phyloP scores from a whole-genome alignment of 345 rosid genomes.

The Populus ilicifolia region DNA sequence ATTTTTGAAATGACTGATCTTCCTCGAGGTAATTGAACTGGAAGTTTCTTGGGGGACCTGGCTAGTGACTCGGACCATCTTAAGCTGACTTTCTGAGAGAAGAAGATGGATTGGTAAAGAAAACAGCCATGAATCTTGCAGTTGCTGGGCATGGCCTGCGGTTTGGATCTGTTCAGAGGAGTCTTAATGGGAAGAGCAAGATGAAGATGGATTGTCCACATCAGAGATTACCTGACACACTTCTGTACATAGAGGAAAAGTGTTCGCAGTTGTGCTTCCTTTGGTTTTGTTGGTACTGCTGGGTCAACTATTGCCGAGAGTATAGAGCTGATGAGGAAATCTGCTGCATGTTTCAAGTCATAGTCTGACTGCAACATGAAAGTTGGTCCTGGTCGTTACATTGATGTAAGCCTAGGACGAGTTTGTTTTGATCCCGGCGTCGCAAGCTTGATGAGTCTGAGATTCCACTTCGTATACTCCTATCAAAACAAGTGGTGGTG shows the following conservation, averaged over 20 bases:
- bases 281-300: conserved; percentile 82
- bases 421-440: not conserved
- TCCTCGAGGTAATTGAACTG: conserved; percentile 77
- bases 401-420: not conserved
- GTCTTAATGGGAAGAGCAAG: conserved; percentile 24
- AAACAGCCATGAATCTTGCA: conserved; percentile 45
- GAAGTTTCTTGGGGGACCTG: conserved; percentile 71
- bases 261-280: conserved; percentile 91
- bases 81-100: conserved; percentile 56
- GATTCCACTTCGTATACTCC: not conserved
- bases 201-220: conserved; percentile 44
- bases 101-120: conserved; percentile 48
- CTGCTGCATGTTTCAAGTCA: conserved; percentile 33
- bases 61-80: conserved; percentile 43
- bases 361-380: conserved; percentile 11
- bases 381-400: not conserved
- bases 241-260: conserved; percentile 76
- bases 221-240: conserved; percentile 42
- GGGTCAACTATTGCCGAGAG: conserved; percentile 90
- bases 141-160: conserved; percentile 49
- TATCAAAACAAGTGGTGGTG: not conserved
- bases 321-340: conserved; percentile 71
- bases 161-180: conserved; percentile 34
- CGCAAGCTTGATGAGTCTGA: not conserved
- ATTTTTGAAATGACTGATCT: conserved; percentile 93